phyloP scores from a whole-genome alignment of 1,139 yeast species.

The Geotrichum carabidarum region DNA sequence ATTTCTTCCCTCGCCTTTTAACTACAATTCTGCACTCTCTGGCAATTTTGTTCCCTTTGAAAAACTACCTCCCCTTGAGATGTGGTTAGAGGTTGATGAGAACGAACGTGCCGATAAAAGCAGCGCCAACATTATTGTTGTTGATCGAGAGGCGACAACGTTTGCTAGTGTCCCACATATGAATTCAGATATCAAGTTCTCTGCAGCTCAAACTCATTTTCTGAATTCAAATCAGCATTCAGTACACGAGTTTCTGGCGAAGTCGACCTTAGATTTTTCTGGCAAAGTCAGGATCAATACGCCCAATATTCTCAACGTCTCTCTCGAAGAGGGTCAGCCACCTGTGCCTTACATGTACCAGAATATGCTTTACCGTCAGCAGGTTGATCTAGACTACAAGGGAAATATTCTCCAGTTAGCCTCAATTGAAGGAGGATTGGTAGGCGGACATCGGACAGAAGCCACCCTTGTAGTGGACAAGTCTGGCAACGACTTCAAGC shows the following conservation, averaged over 20 bases:
- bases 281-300: conserved; percentile 40
- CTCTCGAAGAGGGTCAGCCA: conserved; percentile 16
- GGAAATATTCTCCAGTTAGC: conserved; percentile 44
- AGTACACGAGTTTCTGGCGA: conserved; percentile 40
- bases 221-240: conserved; percentile 34
- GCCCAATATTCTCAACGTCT: conserved; percentile 41
- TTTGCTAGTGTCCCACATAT: conserved; percentile 43
- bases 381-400: conserved; percentile 42
- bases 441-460: conserved; percentile 52
- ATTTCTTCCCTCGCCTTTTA: conserved; percentile 47
- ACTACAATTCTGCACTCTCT: conserved; percentile 18
- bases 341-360: conserved; percentile 44
- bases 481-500: conserved; percentile 6
- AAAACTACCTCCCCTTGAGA: conserved; percentile 50
- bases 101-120: conserved; percentile 41
- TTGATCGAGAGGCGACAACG: conserved; percentile 46
- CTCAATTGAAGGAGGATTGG: conserved; percentile 52
- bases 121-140: conserved; percentile 44
- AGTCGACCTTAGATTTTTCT: conserved; percentile 42
- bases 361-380: conserved; percentile 43
- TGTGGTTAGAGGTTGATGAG: conserved; percentile 48
- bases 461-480: conserved; percentile 44
- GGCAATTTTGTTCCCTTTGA: conserved; percentile 16
- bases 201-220: conserved; percentile 38
- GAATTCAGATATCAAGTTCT: conserved; percentile 45